These are phyloP conservation scores for Phanerochaete carnosa DNA, from an alignment of 768 basidiomycete genomes.

Conservation along the genomic window DNA sequence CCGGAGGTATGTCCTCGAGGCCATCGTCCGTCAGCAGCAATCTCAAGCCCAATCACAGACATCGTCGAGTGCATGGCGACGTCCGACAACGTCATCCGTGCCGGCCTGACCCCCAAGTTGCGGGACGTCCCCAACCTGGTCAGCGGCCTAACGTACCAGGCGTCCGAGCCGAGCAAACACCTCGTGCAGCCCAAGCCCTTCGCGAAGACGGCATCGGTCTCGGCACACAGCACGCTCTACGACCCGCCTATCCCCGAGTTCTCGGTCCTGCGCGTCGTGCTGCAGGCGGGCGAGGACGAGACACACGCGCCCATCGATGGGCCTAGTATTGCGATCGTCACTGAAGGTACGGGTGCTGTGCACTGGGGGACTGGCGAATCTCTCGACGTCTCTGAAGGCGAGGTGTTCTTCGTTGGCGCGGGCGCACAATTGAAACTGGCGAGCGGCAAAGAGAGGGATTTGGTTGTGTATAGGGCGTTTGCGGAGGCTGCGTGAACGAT, in stretches of 20 bases:
- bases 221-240: conserved; percentile 53
- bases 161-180: conserved; percentile 67
- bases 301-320: conserved; percentile 66
- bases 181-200: conserved; percentile 60
- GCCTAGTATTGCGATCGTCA: conserved; percentile 82
- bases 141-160: conserved; percentile 79
- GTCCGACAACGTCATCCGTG: conserved; percentile 98
- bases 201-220: conserved; percentile 13
- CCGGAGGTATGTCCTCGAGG: conserved; percentile 63
- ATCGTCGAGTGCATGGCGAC: conserved; percentile 99
- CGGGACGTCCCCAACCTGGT: conserved; percentile 92
- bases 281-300: conserved; percentile 45
- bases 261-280: conserved; percentile 66
- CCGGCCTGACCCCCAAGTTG: conserved; percentile 94
- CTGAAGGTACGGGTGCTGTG: conserved; percentile 59
- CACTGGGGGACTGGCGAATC: conserved; percentile 38
- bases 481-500: background rate
- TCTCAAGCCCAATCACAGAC: conserved; percentile 44
- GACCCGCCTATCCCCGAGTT: conserved; percentile 95
- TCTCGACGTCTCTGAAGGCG: conserved; percentile 54
- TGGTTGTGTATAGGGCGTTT: conserved; percentile 1
- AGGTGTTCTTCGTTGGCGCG: conserved; percentile 83
- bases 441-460: background rate
- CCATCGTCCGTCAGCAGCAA: background rate
- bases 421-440: conserved; percentile 51